A percentile compares a stretch with the other conserved stretches of the same genome.
These are phyloP conservation scores for Neurospora africana DNA, from an alignment of 495 filamentous ascomycete species.

Conservation along the genomic window DNA sequence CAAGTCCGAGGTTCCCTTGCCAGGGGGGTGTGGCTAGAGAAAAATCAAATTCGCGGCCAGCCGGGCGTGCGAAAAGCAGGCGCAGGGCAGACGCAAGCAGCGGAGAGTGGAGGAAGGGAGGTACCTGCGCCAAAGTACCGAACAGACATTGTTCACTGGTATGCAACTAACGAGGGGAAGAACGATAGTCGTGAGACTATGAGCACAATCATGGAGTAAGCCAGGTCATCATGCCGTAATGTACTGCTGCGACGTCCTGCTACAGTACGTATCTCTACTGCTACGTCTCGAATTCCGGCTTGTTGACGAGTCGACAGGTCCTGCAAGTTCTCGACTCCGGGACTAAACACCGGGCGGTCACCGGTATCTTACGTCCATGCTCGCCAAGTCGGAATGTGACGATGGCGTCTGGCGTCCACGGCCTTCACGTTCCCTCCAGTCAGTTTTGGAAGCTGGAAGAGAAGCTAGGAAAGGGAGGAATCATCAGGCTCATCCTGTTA, in stretches of 20 bases:
- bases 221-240: neutral
- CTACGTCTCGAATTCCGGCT: neutral
- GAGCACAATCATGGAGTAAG: neutral
- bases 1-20: conserved; percentile 4
- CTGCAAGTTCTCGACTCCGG: neutral
- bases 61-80: neutral
- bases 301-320: neutral
- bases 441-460: neutral
- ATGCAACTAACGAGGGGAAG: neutral
- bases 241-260: neutral
- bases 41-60: neutral
- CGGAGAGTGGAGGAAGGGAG: neutral
- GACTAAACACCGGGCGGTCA: neutral
- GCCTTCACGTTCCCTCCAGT: neutral
- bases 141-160: neutral
- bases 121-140: neutral
- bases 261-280: too few species aligned
- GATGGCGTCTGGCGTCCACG: neutral
- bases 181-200: neutral
- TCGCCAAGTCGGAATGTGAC: neutral
- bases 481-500: neutral
- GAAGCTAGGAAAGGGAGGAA: neutral
- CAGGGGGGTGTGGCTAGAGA: neutral
- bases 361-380: neutral
- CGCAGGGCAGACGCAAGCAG: neutral